Evolutionary conservation across 164 flowering plant genomes (phyloP), one percentile per base, ranked within the genome.

Genomic region (Vitis labrusca): DNA sequence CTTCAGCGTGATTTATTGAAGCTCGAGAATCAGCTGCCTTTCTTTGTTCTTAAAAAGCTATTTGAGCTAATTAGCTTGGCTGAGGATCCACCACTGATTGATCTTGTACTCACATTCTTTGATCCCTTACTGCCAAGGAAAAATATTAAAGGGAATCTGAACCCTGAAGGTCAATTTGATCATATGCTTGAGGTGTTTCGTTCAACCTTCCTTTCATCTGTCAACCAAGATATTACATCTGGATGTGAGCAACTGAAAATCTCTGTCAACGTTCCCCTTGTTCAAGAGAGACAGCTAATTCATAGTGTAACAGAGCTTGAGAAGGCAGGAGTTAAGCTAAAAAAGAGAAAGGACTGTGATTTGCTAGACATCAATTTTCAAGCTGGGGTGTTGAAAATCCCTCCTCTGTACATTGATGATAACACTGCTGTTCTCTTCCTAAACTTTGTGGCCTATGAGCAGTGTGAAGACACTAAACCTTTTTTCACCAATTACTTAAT

Each of bases 21-120:
- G 81, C 76, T 81, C 5, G 84, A 81, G 59, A 80, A 80, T 63
- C 81, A 77, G 55, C 77, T 80, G 48, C 83, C 81, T 0, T 70
- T 77, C 52, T 72, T 73, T 70, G 76, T 77, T 58, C 72, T 80
- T 2, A 37, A 70, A 44, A 19, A 66, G 16, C 19, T 80, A 47
- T 72, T 66, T 44, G 8, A 54, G 10, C 27, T 80, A 1, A 80
- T 74, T 3, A 66, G 37, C 17, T 16, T 2, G 15, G 52, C 29
- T 7, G 27, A 50, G 2, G 75, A 64, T 29, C 66, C 69, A 44
- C 52, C 77, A 52, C 68, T 81, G 4, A 12, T 19, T 59, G 66
- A 63, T 0, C 77, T 81, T 14, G 61, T 59, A 3, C 73, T 73
- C 62, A 60, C 50, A 14, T 81, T 81, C 65, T 76, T 81, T 47